A percentile compares a stretch with the other conserved stretches of the same genome.
Evolutionary conservation across 2,329 filamentous ascomycete genomes (phyloP).

Genomic region (Lecanosticta acicola): DNA sequence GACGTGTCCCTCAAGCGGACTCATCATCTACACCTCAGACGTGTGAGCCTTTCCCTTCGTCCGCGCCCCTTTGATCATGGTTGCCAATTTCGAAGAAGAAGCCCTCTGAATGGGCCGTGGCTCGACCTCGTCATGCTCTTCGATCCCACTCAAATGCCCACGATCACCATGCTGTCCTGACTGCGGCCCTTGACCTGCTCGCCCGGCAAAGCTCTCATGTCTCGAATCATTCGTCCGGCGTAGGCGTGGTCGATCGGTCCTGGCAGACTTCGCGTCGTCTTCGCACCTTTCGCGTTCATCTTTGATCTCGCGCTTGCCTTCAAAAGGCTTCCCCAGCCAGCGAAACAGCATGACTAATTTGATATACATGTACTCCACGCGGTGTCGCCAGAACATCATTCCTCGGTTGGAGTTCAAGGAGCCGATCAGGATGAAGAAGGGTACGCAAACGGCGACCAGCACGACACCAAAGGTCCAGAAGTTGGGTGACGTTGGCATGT

Average conservation of each 20-base stretch:
- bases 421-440: slow-evolving; percentile 44
- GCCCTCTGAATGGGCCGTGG: not conserved
- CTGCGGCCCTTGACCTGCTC: not conserved
- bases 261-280: not conserved
- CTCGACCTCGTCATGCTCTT: too few species aligned
- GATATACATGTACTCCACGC: not conserved
- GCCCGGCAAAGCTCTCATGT: not conserved
- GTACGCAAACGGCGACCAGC: slow-evolving; percentile 39
- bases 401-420: slow-evolving; percentile 40
- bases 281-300: not conserved
- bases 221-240: not conserved
- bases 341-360: not conserved
- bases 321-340: not conserved
- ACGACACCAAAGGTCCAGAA: slow-evolving; percentile 40
- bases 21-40: not conserved
- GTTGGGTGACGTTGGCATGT: slow-evolving; percentile 36
- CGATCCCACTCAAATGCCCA: too few species aligned
- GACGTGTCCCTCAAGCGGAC: too few species aligned
- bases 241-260: not conserved
- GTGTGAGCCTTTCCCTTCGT: not conserved
- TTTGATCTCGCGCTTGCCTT: not conserved
- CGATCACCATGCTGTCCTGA: too few species aligned
- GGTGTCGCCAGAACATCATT: slow-evolving; percentile 33
- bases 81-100: not conserved
- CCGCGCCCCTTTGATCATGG: not conserved